phyloP scores from a whole-genome alignment of 73 alveolate genomes.

The Tetrahymena borealis region DNA sequence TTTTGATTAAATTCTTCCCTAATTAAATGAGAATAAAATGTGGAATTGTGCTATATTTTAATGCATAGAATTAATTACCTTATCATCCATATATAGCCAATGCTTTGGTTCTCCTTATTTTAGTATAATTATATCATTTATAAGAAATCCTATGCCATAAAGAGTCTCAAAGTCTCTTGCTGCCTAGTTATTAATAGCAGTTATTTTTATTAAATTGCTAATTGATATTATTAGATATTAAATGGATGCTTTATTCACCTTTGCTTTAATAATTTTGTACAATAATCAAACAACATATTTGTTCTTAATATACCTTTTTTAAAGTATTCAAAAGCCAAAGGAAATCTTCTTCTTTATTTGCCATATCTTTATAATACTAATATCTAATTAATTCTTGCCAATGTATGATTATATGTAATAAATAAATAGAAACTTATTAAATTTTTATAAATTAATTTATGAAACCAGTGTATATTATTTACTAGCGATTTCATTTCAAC shows the following conservation, averaged over 20 bases:
- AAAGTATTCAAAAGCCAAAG: not conserved
- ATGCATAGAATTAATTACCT: not conserved
- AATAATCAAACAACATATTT: not conserved
- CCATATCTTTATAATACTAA: not conserved
- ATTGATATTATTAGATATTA: not conserved
- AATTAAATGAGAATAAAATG: not conserved
- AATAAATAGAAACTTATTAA: not conserved
- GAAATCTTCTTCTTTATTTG: not conserved
- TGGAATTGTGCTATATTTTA: not conserved
- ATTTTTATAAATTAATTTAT: not conserved
- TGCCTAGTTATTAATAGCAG: not conserved
- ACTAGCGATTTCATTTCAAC: too few species aligned
- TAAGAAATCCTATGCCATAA: not conserved
- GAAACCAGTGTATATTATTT: not conserved
- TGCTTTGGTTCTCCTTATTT: not conserved
- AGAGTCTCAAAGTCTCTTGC: not conserved
- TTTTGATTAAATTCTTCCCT: not conserved
- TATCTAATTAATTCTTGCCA: not conserved
- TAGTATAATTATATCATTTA: not conserved
- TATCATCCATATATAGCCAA: not conserved
- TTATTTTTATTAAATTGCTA: not conserved
- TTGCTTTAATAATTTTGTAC: not conserved
- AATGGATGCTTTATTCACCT: not conserved
- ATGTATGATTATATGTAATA: too few species aligned
- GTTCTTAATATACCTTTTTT: not conserved